Evolutionary conservation across 306 rosid genomes (phyloP).

Genomic region (Vicia villosa): DNA sequence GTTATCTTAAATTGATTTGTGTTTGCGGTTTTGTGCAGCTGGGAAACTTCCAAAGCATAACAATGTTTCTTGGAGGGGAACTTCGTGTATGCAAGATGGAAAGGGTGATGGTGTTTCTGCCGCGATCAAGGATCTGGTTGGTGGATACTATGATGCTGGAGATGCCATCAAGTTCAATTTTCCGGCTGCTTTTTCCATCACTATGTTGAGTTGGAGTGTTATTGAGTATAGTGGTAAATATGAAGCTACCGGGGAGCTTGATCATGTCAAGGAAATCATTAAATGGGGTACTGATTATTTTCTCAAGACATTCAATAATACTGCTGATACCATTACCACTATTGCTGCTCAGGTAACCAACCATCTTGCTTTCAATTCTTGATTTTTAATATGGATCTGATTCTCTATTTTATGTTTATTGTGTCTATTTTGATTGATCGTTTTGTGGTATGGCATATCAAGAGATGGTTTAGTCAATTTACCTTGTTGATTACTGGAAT

Average conservation of each 20-base stretch:
- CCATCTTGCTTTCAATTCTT: neutral
- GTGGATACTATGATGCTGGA: constrained; percentile 96
- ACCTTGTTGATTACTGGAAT: neutral
- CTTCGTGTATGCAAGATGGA: constrained; percentile 74
- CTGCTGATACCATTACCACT: constrained; percentile 69
- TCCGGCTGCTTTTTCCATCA: constrained; percentile 76
- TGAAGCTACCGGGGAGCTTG: constrained; percentile 90
- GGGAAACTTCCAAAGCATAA: constrained; percentile 95
- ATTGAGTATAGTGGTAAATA: constrained; percentile 92
- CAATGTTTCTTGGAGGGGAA: constrained; percentile 98
- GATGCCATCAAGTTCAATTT: constrained; percentile 96
- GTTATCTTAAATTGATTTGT: neutral
- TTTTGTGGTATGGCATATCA: neutral
- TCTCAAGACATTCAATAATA: constrained; percentile 83
- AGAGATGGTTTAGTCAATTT: constrained; percentile 7
- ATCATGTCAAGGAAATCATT: constrained; percentile 78
- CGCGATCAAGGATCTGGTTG: constrained; percentile 69
- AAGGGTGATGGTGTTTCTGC: constrained; percentile 38
- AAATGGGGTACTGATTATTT: constrained; percentile 97
- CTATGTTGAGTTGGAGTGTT: constrained; percentile 98
- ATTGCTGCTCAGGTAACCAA: constrained; percentile 70
- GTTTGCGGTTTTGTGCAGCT: constrained; percentile 49
- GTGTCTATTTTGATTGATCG: neutral
- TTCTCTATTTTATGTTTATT: neutral
- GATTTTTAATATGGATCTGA: neutral